Base-by-base conservation (phyloP, 1,139 yeast species). In the Kluyveromyces sp. region DNA sequence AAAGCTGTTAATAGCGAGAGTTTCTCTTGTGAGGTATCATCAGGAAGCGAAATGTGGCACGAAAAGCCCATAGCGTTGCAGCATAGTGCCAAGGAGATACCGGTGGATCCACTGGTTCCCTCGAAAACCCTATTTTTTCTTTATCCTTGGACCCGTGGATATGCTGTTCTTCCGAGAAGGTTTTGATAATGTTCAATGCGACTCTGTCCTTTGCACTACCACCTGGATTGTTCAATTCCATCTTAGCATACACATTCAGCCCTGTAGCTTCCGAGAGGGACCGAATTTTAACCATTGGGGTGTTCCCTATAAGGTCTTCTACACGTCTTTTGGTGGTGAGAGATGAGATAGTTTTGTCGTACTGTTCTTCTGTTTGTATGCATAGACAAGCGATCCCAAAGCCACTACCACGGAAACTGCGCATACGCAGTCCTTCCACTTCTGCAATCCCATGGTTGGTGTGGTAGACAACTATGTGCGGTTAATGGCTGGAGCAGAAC, bases 181-280 rank as follows among this genome's bases (percentile, higher is more conserved):
- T 77, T 46, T 78, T 68, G 32, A 90, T 83, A 39, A 92, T 84
- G 2, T 95, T 87, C 35, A 86, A 70, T 0, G 97, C 97, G 21
- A 92, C 96, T 38, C 98, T 69, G 63, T 92, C 98, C 59, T 92
- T 92, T 6, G 97, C 96, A 47, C 95, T 84, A 0, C 97, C 97
- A 1, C 92, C 98, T 0, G 97, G 97, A 58, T 92, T 92, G 52
- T 73, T 67, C 49, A 88, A 68, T 64, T 92, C 98, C 53, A 90
- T 64, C 60, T 92, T 92, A 41, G 95, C 97, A 59, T 81, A 86
- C 7, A 92, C 79, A 42, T 83, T 81, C 60, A 95, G 83, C 0
- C 95, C 95, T 0, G 96, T 87, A 26, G 74, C 67, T 10, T 72
- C 66, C 1, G 94, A 81, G n/a, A 92, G 71, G 0, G 95, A 83